Conservation (phyloP, 805 yeast genomes). For the Saturnispora kantuleensis region DNA sequence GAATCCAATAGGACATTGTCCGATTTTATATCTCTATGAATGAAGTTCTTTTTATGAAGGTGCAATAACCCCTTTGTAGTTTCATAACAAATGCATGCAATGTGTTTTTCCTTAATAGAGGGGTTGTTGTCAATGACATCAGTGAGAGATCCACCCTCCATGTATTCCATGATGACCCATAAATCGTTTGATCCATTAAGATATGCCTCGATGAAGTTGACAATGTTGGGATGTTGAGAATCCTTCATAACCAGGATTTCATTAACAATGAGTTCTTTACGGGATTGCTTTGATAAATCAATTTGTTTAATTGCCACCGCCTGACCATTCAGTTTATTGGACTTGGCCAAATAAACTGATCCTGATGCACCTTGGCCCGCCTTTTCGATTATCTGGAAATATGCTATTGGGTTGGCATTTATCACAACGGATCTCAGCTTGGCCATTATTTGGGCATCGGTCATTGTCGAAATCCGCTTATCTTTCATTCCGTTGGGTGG, state of each 20-base stretch:
- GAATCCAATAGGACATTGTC: slow-evolving; percentile 85
- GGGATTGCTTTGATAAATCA: slow-evolving; percentile 82
- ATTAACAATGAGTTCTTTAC: slow-evolving; percentile 90
- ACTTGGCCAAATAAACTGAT: slow-evolving; percentile 79
- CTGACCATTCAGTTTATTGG: slow-evolving; percentile 37
- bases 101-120: slow-evolving; percentile 73
- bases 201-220: slow-evolving; percentile 87
- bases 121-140: slow-evolving; percentile 90
- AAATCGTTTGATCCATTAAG: slow-evolving; percentile 68
- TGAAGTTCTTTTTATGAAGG: slow-evolving; percentile 83
- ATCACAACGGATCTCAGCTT: slow-evolving; percentile 76
- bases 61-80: slow-evolving; percentile 87
- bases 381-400: slow-evolving; percentile 64
- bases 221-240: slow-evolving; percentile 88
- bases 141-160: slow-evolving; percentile 98
- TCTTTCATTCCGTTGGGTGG: slow-evolving; percentile 19
- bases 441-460: slow-evolving; percentile 81
- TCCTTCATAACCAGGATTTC: slow-evolving; percentile 97
- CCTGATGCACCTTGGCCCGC: slow-evolving; percentile 99
- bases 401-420: slow-evolving; percentile 76
- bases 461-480: slow-evolving; percentile 50
- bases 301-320: slow-evolving; percentile 95
- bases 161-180: slow-evolving; percentile 99
- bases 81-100: slow-evolving; percentile 83
- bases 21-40: slow-evolving; percentile 94